A percentile compares a stretch with the other conserved stretches of the same genome.
These are phyloP conservation scores for Xylariaceae sp. DNA, from an alignment of 2,329 filamentous ascomycete species.

Conservation along the genomic window DNA sequence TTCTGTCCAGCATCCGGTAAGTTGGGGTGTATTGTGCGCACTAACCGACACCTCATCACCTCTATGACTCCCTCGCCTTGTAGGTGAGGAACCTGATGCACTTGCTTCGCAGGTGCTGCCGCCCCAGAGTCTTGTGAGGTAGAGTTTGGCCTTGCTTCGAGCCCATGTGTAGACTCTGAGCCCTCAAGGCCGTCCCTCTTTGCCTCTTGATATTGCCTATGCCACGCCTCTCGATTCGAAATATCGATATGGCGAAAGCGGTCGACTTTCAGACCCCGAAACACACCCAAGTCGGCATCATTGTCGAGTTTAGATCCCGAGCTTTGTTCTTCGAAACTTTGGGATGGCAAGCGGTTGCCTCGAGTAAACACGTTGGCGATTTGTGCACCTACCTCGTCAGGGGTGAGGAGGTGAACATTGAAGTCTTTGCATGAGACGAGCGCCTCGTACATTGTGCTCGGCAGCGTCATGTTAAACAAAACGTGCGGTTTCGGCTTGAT, in stretches of 20 bases:
- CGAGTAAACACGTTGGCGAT: slow-evolving; percentile 59
- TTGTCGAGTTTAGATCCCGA: slow-evolving; percentile 8
- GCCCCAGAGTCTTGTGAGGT: not conserved
- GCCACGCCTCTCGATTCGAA: slow-evolving; percentile 21
- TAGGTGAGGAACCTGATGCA: slow-evolving; percentile 21
- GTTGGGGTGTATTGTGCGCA: slow-evolving; percentile 19
- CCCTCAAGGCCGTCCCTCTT: slow-evolving; percentile 2
- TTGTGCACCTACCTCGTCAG: slow-evolving; percentile 52
- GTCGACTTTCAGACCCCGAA: slow-evolving; percentile 16
- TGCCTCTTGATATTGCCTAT: slow-evolving; percentile 18
- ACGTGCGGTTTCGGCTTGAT: slow-evolving; percentile 58
- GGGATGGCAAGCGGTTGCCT: slow-evolving; percentile 46
- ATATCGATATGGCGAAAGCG: slow-evolving; percentile 15
- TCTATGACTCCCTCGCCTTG: slow-evolving; percentile 14
- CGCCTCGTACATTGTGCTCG: slow-evolving; percentile 61
- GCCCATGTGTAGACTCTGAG: not conserved
- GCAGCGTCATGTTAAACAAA: slow-evolving; percentile 62
- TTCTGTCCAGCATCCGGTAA: slow-evolving; percentile 19
- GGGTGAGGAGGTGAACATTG: slow-evolving; percentile 61
- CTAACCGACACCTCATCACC: slow-evolving; percentile 21
- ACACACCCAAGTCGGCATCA: slow-evolving; percentile 25
- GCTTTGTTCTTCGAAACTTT: not conserved
- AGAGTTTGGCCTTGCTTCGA: too few species aligned
- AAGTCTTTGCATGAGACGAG: slow-evolving; percentile 52
- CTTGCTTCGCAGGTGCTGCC: not conserved